phyloP scores from a whole-genome alignment of 2,329 filamentous ascomycete species.

The Cercospora zeae-maydis region DNA sequence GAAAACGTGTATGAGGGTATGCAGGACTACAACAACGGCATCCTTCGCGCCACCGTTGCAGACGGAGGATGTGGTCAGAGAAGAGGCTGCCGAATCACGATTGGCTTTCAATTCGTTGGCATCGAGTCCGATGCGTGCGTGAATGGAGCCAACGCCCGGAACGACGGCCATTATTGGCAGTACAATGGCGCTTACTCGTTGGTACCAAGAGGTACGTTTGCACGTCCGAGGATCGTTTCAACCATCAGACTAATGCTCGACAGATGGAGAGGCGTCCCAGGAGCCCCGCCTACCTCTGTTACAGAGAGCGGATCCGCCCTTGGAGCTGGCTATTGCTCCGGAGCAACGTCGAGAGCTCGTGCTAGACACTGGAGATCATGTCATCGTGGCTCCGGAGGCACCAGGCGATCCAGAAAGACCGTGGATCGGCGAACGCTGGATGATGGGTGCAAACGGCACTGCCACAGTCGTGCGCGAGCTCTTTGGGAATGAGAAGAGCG shows the following conservation, averaged over 20 bases:
- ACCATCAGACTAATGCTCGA: background rate
- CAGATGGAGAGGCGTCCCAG: background rate
- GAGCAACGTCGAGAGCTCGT: background rate
- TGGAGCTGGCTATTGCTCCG: background rate
- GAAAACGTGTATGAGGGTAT: background rate
- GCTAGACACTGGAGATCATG: background rate
- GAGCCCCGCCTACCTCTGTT: background rate
- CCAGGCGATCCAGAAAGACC: background rate
- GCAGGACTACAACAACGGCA: background rate
- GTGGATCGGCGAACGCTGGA: background rate
- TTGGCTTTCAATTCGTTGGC: background rate
- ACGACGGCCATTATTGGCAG: background rate
- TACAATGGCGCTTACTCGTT: background rate
- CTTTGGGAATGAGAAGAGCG: background rate
- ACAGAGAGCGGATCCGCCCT: background rate
- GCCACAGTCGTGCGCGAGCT: background rate
- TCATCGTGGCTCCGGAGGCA: background rate
- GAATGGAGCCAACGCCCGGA: background rate
- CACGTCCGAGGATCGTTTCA: background rate
- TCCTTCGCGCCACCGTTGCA: background rate
- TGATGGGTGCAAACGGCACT: background rate
- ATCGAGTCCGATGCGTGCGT: background rate
- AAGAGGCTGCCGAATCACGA: background rate
- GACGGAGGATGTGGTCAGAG: background rate
- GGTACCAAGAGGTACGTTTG: background rate